phyloP scores from a whole-genome alignment of 2,329 filamentous ascomycete genomes.

The Fusarium sp. region DNA sequence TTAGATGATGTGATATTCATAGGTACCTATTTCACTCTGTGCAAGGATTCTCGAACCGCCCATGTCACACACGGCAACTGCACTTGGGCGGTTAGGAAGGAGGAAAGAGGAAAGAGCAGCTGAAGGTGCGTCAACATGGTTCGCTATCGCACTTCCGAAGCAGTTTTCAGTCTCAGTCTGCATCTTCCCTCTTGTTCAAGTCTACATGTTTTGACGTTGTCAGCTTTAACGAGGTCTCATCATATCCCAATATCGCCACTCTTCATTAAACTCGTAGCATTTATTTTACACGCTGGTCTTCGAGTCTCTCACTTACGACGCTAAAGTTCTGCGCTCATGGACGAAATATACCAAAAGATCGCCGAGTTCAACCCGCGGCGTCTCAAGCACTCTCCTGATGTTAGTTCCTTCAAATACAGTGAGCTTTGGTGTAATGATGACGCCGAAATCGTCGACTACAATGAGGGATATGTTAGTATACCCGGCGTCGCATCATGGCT shows the following conservation, averaged over 20 bases:
- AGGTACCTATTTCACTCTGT: not conserved
- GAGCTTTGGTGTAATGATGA: slow-evolving; percentile 47
- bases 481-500: slow-evolving; percentile 41
- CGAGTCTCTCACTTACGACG: not conserved
- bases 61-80: slow-evolving; percentile 23
- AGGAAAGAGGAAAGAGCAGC: slow-evolving; percentile 11
- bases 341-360: slow-evolving; percentile 50
- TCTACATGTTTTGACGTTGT: not conserved
- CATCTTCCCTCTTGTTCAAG: not conserved
- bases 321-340: slow-evolving; percentile 40
- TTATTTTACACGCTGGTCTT: not conserved
- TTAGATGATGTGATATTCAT: not conserved
- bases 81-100: slow-evolving; percentile 15
- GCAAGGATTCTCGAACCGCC: slow-evolving; percentile 18
- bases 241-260: not conserved
- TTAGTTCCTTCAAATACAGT: slow-evolving; percentile 42
- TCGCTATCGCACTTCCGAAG: not conserved
- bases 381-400: slow-evolving; percentile 26
- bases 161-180: not conserved
- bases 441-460: slow-evolving; percentile 33
- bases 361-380: slow-evolving; percentile 42
- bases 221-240: not conserved
- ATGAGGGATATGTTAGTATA: slow-evolving; percentile 14
- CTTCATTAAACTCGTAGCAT: slow-evolving; percentile 1
- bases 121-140: slow-evolving; percentile 3